Conservation (phyloP, 371 early-diverging fungal genomes). For the Sporodiniella umbellata region DNA sequence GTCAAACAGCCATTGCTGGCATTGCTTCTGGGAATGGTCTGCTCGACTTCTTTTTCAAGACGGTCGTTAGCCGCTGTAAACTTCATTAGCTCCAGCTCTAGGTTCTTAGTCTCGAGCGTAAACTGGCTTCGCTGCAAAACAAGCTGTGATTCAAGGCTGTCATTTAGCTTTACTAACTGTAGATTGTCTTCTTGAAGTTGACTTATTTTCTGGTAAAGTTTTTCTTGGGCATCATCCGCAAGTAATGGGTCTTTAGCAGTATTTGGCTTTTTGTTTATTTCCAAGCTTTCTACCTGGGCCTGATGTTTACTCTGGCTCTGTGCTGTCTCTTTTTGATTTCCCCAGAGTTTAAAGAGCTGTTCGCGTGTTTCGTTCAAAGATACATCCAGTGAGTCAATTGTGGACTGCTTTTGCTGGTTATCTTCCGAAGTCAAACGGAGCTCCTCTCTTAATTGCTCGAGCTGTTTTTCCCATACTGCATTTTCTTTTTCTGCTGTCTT, state of each 20-base stretch:
- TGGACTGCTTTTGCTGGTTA: conserved; percentile 4
- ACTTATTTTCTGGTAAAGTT: conserved; percentile 19
- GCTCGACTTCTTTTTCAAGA: conserved; percentile 48
- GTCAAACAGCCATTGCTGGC: neutral
- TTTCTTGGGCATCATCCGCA: conserved; percentile 11
- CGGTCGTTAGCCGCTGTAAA: conserved; percentile 47
- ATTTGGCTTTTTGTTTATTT: neutral
- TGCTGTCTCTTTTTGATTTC: neutral
- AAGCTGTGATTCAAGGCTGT: conserved; percentile 40
- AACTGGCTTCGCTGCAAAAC: conserved; percentile 34
- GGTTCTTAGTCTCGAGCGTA: conserved; percentile 35
- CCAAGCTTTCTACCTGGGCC: neutral
- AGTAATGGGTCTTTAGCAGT: neutral
- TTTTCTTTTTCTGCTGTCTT: conserved; percentile 9
- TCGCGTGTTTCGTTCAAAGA: conserved; percentile 4
- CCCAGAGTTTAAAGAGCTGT: neutral
- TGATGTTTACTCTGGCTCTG: neutral
- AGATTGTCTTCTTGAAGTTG: conserved; percentile 37
- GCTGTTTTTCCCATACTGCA: conserved; percentile 7
- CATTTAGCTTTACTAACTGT: conserved; percentile 30
- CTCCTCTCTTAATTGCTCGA: conserved; percentile 7
- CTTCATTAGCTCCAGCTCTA: conserved; percentile 43
- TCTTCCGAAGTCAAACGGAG: conserved; percentile 6
- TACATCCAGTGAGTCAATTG: conserved; percentile 4
- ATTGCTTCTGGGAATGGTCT: conserved; percentile 33